Percentiles rank a stretch among this genome's conserved stretches.
phyloP scores from a whole-genome alignment of 2,329 filamentous ascomycete genomes.

The Aureobasidium sp. region DNA sequence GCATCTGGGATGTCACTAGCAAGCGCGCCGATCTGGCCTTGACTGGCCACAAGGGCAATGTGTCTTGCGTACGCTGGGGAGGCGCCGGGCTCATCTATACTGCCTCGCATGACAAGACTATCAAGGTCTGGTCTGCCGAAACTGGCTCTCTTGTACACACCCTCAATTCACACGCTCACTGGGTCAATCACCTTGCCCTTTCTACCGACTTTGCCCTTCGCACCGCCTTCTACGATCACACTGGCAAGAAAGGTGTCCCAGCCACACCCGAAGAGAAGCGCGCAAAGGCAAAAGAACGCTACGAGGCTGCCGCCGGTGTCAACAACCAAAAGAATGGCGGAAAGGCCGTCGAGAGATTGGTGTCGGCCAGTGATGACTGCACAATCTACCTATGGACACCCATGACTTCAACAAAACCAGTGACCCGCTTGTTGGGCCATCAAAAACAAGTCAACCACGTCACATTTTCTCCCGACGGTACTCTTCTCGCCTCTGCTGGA shows the following conservation, averaged over 20 bases:
- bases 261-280: constrained; percentile 62
- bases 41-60: constrained; percentile 79
- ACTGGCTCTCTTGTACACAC: constrained; percentile 76
- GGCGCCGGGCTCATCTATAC: constrained; percentile 81
- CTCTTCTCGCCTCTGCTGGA: constrained; percentile 75
- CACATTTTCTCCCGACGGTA: constrained; percentile 84
- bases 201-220: constrained; percentile 87
- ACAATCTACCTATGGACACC: constrained; percentile 97
- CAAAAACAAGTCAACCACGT: constrained; percentile 97
- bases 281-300: constrained; percentile 69
- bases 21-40: constrained; percentile 74
- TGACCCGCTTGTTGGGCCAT: constrained; percentile 85
- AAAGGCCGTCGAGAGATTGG: constrained; percentile 72
- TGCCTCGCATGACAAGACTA: constrained; percentile 81
- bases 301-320: constrained; percentile 75
- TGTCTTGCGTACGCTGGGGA: constrained; percentile 91
- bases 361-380: constrained; percentile 90
- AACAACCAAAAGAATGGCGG: constrained; percentile 43
- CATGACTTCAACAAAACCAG: constrained; percentile 66
- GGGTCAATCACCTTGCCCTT: constrained; percentile 90
- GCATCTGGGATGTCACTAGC: constrained; percentile 77
- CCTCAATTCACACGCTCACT: constrained; percentile 77
- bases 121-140: constrained; percentile 81
- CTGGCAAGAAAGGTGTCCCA: constrained; percentile 58
- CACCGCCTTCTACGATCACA: constrained; percentile 82